Evolutionary conservation across 192 early-diverging fungal species (phyloP).

Genomic region (Chytriomyces hyalinus): DNA sequence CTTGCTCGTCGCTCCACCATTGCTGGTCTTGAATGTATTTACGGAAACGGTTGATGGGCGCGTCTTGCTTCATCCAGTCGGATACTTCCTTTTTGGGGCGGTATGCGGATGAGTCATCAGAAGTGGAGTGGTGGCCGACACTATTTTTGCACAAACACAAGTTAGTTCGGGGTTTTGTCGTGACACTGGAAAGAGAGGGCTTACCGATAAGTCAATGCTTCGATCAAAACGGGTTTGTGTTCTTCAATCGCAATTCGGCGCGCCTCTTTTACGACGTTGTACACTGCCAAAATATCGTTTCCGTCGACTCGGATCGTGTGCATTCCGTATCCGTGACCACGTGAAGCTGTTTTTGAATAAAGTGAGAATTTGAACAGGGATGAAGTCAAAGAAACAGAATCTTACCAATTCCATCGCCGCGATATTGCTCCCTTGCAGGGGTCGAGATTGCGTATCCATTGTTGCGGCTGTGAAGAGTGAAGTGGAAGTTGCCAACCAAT

Average conservation of each 20-base stretch:
- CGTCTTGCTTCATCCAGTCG: conserved; percentile 84
- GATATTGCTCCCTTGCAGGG: conserved; percentile 91
- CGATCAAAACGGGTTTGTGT: conserved; percentile 88
- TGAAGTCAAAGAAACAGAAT: neutral
- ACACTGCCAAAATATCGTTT: conserved; percentile 94
- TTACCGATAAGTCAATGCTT: conserved; percentile 96
- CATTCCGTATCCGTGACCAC: conserved; percentile 97
- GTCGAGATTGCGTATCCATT: conserved; percentile 99
- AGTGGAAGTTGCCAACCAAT: no score
- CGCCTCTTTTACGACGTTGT: conserved; percentile 86
- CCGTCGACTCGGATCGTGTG: conserved; percentile 97
- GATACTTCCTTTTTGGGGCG: conserved; percentile 90
- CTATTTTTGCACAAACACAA: conserved; percentile 24
- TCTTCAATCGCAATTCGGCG: conserved; percentile 80
- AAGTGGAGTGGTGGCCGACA: conserved; percentile 95
- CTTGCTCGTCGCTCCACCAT: conserved; percentile 83
- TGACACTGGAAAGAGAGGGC: conserved; percentile 1
- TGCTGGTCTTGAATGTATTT: conserved; percentile 83
- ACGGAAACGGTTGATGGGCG: conserved; percentile 87
- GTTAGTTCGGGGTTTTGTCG: neutral
- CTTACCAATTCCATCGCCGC: conserved; percentile 90
- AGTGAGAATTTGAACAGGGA: conserved; percentile 17
- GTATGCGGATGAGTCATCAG: conserved; percentile 96
- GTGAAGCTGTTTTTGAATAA: conserved; percentile 59
- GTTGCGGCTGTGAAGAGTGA: conserved; percentile 73